Evolutionary conservation across 2,329 filamentous ascomycete genomes (phyloP), one percentile per base, ranked within the genome.

Genomic region (Pseudocercospora eumusae): DNA sequence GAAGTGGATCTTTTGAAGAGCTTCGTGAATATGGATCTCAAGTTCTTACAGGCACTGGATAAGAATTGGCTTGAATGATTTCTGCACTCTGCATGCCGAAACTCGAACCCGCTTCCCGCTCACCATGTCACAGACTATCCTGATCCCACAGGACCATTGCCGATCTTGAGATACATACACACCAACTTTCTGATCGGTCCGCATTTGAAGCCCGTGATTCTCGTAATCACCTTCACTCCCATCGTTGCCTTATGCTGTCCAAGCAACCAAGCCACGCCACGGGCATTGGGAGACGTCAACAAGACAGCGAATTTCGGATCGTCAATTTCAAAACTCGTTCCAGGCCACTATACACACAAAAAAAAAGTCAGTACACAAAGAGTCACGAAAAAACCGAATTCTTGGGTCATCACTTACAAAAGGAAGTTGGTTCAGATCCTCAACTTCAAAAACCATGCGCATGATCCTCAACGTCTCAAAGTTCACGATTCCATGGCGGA

Each of bases 1-100:
- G 81, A 84, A 75, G 72, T 83, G 44, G 81, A 83, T 72, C 74
- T 81, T 49, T 82, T 79, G 79, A 78, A 78, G 71, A 83, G 80
- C 63, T 82, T 82, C 72, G 70, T 82, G 8, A 79, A 81, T 68
- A 79, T 83, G 0, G 77, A 79, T 63, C 42, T 77, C 27, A 68
- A 64, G 25, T 81, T 66, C 64, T 82, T 68, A 76, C 79, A 64
- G 69, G 66, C 4, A 0, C 64, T 83, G 70, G 70, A 80, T 66
- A 68, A 71, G 63, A 70, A 68, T 59, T 80, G 78, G 77, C 23
- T 62, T 33, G 53, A 64, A 25, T 64, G 33, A 33, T 33, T 15
- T 33, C 31, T 33, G 31, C 3, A 15, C 5, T 3, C 11, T 28
- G 8, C 27, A n/a, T n/a, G n/a, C n/a, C n/a, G n/a, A n/a, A n/a